Evolutionary conservation across 1,139 yeast genomes (phyloP).

Genomic region (Ogataea hybrid): DNA sequence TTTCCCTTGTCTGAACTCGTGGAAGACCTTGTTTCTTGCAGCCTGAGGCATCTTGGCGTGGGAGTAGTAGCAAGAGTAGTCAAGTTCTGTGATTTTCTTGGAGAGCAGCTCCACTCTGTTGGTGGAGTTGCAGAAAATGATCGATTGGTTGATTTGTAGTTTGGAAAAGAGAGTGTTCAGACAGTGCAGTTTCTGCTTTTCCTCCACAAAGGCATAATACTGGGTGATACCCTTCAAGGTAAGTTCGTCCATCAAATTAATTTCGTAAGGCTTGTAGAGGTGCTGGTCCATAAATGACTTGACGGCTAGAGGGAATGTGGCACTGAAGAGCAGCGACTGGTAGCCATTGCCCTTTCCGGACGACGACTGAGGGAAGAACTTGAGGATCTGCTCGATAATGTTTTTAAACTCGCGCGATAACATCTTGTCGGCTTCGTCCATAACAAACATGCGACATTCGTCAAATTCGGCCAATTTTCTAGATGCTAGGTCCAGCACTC

Average conservation of each 20-base stretch:
- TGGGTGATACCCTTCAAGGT: slow-evolving; percentile 96
- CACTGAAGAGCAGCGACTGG: slow-evolving; percentile 88
- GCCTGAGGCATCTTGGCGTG: slow-evolving; percentile 98
- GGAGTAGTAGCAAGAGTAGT: slow-evolving; percentile 94
- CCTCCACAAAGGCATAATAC: slow-evolving; percentile 97
- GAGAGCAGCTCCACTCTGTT: slow-evolving; percentile 95
- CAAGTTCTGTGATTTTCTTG: slow-evolving; percentile 92
- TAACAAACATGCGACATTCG: slow-evolving; percentile 84
- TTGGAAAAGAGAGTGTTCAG: slow-evolving; percentile 92
- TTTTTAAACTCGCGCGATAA: slow-evolving; percentile 86
- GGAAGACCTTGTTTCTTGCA: slow-evolving; percentile 97
- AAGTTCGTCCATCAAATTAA: slow-evolving; percentile 95
- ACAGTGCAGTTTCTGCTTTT: slow-evolving; percentile 92
- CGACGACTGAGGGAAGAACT: slow-evolving; percentile 62
- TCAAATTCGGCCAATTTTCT: slow-evolving; percentile 85
- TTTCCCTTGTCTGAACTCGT: slow-evolving; percentile 97
- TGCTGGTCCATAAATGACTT: slow-evolving; percentile 92
- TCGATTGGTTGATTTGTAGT: slow-evolving; percentile 92
- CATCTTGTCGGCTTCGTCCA: slow-evolving; percentile 99
- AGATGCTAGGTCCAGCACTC: slow-evolving; percentile 91
- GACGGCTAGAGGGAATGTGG: slow-evolving; percentile 94
- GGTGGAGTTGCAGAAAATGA: slow-evolving; percentile 95
- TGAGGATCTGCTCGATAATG: slow-evolving; percentile 83
- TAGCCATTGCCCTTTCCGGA: slow-evolving; percentile 42
- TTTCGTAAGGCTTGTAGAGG: slow-evolving; percentile 88